Conservation (phyloP, 1,284 basidiomycete genomes). For the Rhodotorula sp. region DNA sequence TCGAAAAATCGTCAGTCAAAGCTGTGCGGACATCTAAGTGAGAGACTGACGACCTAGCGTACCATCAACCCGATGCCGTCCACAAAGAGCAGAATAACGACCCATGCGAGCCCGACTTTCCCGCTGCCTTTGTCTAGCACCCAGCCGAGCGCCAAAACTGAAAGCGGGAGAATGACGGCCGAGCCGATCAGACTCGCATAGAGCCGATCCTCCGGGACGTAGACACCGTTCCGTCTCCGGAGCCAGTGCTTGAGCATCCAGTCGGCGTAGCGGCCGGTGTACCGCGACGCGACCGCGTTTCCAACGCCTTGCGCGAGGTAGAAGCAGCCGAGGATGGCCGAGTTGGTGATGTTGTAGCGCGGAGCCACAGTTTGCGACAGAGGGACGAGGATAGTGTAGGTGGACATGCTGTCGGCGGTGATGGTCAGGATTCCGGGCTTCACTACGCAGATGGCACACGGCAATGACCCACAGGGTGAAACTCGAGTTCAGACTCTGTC, state of each 20-base stretch:
- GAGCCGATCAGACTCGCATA: conserved; percentile 56
- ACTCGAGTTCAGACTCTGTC: conserved; percentile 34
- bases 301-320: conserved; percentile 60
- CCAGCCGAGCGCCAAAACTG: conserved; percentile 47
- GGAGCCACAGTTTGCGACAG: conserved; percentile 48
- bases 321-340: conserved; percentile 61
- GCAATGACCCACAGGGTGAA: conserved; percentile 36
- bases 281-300: conserved; percentile 60
- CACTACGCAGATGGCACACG: not conserved
- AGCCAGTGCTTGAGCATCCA: conserved; percentile 55
- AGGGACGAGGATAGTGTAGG: conserved; percentile 38
- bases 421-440: not conserved
- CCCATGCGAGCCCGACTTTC: conserved; percentile 49
- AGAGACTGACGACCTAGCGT: conserved; percentile 37
- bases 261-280: conserved; percentile 60
- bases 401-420: not conserved
- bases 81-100: conserved; percentile 33
- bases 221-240: conserved; percentile 54
- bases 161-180: conserved; percentile 54
- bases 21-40: not conserved
- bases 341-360: conserved; percentile 61
- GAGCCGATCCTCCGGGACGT: conserved; percentile 61
- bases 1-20: no score
- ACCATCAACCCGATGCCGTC: conserved; percentile 55
- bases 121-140: conserved; percentile 32